Conservation (phyloP, 2,329 filamentous ascomycete species). For the Dendryphion nanum region DNA sequence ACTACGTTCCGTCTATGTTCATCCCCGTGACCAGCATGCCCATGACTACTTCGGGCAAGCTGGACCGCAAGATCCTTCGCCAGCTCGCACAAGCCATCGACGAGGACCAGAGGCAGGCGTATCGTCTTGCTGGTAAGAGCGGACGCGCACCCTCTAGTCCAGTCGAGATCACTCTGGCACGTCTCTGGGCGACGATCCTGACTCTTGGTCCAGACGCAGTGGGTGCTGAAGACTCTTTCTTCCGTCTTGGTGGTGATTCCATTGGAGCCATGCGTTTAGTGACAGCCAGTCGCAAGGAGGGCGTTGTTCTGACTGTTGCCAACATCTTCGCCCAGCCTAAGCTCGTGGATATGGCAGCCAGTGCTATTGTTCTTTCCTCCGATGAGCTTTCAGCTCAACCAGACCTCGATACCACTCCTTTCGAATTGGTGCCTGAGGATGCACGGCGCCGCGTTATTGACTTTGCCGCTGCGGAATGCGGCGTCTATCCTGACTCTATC, state of each 20-base stretch:
- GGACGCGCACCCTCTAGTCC: constrained; percentile 24
- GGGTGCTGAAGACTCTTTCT: constrained; percentile 47
- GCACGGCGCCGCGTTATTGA: constrained; percentile 18
- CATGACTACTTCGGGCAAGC: constrained; percentile 44
- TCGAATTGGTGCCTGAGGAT: constrained; percentile 21
- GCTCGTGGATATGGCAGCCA: constrained; percentile 43
- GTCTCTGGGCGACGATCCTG: constrained; percentile 42
- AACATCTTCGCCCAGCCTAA: constrained; percentile 46
- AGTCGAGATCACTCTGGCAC: constrained; percentile 20
- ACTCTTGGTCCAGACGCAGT: constrained; percentile 39
- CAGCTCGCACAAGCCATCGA: constrained; percentile 34
- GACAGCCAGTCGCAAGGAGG: constrained; percentile 39
- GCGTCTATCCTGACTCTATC: constrained; percentile 20
- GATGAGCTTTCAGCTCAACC: constrained; percentile 14
- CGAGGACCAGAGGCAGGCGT: constrained; percentile 21
- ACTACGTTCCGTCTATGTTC: constrained; percentile 46
- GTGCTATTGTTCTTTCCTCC: constrained; percentile 17
- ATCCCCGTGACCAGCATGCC: constrained; percentile 44
- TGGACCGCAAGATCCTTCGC: constrained; percentile 42
- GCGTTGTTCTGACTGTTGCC: constrained; percentile 42
- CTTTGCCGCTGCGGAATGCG: constrained; percentile 28
- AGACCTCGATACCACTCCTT: constrained; percentile 17
- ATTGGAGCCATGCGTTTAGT: constrained; percentile 49
- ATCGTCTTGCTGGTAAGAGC: constrained; percentile 29
- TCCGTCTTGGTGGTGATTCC: constrained; percentile 48